A percentile compares a stretch with the other conserved stretches of the same genome.
These are phyloP conservation scores for Hypoxylon sp. DNA, from an alignment of 2,329 filamentous ascomycete genomes.

Conservation along the genomic window DNA sequence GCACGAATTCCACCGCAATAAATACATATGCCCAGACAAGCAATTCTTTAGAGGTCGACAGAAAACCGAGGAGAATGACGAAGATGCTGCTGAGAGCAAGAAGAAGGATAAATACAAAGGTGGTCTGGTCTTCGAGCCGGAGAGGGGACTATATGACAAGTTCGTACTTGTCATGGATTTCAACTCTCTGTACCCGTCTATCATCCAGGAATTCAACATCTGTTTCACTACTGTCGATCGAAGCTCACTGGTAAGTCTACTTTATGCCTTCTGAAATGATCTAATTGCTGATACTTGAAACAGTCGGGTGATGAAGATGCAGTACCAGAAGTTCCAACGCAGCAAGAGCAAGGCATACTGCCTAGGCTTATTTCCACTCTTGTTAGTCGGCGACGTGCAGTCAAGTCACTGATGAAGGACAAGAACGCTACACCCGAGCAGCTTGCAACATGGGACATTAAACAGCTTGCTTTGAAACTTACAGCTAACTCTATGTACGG, in stretches of 20 bases:
- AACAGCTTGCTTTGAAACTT: conserved; percentile 94
- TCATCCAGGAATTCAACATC: conserved; percentile 99
- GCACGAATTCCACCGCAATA: conserved; percentile 95
- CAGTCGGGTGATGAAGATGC: conserved; percentile 85
- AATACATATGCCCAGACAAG: conserved; percentile 98
- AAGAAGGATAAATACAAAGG: conserved; percentile 99
- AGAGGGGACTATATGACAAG: conserved; percentile 97
- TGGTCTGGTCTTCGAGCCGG: conserved; percentile 97
- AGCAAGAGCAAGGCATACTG: conserved; percentile 86
- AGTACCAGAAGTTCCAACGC: conserved; percentile 86
- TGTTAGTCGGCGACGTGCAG: conserved; percentile 88
- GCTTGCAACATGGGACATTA: conserved; percentile 96
- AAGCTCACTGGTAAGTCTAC: conserved; percentile 72
- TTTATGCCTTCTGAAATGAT: not conserved
- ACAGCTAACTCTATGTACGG: conserved; percentile 99
- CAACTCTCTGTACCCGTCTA: conserved; percentile 98
- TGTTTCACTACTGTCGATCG: conserved; percentile 98
- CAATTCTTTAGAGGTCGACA: conserved; percentile 82
- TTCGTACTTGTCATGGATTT: conserved; percentile 99
- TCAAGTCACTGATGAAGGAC: conserved; percentile 97
- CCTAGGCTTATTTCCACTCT: conserved; percentile 93
- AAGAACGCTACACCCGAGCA: conserved; percentile 88
- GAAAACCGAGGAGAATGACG: conserved; percentile 78
- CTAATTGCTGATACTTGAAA: conserved; percentile 53
- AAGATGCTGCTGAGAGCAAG: conserved; percentile 81